Conservation (phyloP, 2,329 filamentous ascomycete genomes). For the Zymoseptoria passerinii region DNA sequence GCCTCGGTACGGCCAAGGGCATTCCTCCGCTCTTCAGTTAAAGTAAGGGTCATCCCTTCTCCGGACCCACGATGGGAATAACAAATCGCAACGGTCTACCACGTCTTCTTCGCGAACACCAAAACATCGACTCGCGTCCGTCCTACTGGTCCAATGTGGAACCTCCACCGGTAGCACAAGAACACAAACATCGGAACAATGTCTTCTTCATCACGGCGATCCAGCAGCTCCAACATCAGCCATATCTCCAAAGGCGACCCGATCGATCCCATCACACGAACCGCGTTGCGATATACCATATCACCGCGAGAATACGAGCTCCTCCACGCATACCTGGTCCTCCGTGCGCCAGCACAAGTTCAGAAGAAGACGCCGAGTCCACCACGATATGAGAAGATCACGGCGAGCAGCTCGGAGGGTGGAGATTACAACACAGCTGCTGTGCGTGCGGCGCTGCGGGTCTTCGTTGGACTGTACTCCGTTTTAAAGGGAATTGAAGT, state of each 20-base stretch:
- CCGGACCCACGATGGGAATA: background rate
- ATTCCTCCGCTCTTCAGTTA: background rate
- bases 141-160: background rate
- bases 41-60: background rate
- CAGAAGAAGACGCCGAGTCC: slow-evolving; percentile 47
- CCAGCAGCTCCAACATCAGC: slow-evolving; percentile 12
- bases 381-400: slow-evolving; percentile 43
- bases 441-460: slow-evolving; percentile 38
- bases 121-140: background rate
- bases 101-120: background rate
- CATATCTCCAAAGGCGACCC: slow-evolving; percentile 15
- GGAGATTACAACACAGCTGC: slow-evolving; percentile 41
- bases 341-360: slow-evolving; percentile 53
- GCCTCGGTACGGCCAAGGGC: background rate
- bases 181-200: background rate
- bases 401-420: slow-evolving; percentile 20
- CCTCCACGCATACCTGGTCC: slow-evolving; percentile 75
- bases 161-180: background rate
- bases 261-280: slow-evolving; percentile 67
- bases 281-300: slow-evolving; percentile 73
- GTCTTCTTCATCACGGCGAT: slow-evolving; percentile 6
- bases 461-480: slow-evolving; percentile 36
- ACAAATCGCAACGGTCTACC: background rate
- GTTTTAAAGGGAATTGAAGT: slow-evolving; percentile 42
- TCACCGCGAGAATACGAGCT: slow-evolving; percentile 79